phyloP scores from a whole-genome alignment of 2,329 filamentous ascomycete genomes.

The Alternaria sp. region DNA sequence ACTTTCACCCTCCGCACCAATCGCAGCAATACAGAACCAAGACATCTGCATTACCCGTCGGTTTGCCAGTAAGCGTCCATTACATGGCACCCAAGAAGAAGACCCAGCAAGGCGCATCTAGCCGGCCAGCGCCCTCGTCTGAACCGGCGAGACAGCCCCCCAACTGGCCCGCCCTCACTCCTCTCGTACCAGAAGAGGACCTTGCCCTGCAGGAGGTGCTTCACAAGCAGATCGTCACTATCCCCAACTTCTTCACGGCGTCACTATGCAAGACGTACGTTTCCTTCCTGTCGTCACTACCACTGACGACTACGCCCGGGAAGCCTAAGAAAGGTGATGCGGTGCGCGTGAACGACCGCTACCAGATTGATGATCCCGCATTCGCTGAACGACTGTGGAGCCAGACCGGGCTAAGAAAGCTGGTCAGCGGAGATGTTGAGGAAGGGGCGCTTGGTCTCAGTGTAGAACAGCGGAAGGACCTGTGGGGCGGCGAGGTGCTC shows the following conservation, averaged over 20 bases:
- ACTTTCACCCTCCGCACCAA: background rate
- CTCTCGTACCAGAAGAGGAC: conserved; percentile 70
- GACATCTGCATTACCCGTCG: background rate
- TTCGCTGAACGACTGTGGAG: conserved; percentile 83
- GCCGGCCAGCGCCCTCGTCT: conserved; percentile 3
- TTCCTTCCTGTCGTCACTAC: conserved; percentile 73
- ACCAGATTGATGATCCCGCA: conserved; percentile 76
- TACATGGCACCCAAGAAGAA: conserved; percentile 47
- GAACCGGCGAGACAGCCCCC: conserved; percentile 46
- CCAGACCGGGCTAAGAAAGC: conserved; percentile 74
- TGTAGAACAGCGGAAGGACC: conserved; percentile 44
- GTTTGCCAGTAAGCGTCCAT: background rate
- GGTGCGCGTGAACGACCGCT: conserved; percentile 87
- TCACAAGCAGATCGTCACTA: conserved; percentile 73
- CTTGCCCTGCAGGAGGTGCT: conserved; percentile 67
- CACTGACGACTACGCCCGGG: conserved; percentile 78
- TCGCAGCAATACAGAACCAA: background rate
- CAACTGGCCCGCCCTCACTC: conserved; percentile 77
- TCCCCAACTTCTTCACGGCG: conserved; percentile 77
- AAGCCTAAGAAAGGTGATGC: conserved; percentile 83
- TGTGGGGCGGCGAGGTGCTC: conserved; percentile 83
- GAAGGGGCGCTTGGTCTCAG: conserved; percentile 39
- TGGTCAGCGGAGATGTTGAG: conserved; percentile 54
- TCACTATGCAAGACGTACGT: conserved; percentile 79
- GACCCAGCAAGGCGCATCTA: conserved; percentile 14